Evolutionary conservation across 2,329 filamentous ascomycete genomes (phyloP).

Genomic region (Fusarium sp.): DNA sequence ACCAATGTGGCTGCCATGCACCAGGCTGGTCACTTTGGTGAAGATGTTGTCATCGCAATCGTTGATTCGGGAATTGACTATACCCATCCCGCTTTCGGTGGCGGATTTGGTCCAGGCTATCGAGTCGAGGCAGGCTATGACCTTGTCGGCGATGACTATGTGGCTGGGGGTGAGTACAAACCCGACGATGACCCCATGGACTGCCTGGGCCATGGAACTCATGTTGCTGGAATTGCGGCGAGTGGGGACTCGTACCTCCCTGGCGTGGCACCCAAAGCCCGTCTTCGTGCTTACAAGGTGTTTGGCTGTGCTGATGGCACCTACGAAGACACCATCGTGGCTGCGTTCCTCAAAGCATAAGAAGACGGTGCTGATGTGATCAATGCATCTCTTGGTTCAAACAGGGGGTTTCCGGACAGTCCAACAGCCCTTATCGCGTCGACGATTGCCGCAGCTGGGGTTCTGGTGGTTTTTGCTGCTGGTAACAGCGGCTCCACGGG

Average conservation of each 20-base stretch:
- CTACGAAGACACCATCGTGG: slow-evolving; percentile 20
- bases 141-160: slow-evolving; percentile 3
- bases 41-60: slow-evolving; percentile 9
- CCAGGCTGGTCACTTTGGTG: background rate
- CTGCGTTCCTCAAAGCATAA: slow-evolving; percentile 19
- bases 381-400: slow-evolving; percentile 7
- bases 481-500: slow-evolving; percentile 5
- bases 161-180: background rate
- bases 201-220: slow-evolving; percentile 25
- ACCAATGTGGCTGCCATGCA: slow-evolving; percentile 17
- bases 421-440: background rate
- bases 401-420: slow-evolving; percentile 3
- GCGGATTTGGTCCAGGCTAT: background rate
- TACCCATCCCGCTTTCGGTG: slow-evolving; percentile 6
- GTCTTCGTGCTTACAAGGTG: slow-evolving; percentile 10
- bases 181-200: slow-evolving; percentile 18
- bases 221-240: slow-evolving; percentile 14
- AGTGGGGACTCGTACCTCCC: background rate
- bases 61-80: slow-evolving; percentile 9
- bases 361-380: slow-evolving; percentile 24
- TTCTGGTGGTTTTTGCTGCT: slow-evolving; percentile 8
- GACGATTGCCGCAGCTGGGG: background rate
- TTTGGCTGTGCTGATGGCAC: slow-evolving; percentile 39
- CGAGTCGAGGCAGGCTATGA: slow-evolving; percentile 6
- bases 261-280: slow-evolving; percentile 14